phyloP scores from a whole-genome alignment of 2,329 filamentous ascomycete genomes.

The Colletotrichum sansevieriae region DNA sequence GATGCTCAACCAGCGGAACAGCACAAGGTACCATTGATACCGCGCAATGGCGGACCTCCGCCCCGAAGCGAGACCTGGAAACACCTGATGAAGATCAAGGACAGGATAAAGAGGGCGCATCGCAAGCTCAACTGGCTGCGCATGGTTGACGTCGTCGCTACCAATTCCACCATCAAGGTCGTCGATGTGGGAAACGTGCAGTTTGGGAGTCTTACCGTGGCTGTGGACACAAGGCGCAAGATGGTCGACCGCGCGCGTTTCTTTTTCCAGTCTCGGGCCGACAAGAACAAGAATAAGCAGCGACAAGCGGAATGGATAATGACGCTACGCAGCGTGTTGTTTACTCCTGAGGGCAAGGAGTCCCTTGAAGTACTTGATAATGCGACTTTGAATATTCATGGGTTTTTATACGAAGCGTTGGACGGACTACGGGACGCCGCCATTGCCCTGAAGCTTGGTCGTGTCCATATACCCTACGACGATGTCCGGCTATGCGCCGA shows the following conservation, averaged over 20 bases:
- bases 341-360: constrained; percentile 87
- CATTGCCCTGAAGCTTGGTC: constrained; percentile 89
- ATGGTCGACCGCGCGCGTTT: constrained; percentile 91
- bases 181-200: constrained; percentile 87
- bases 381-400: constrained; percentile 89
- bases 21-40: constrained; percentile 42
- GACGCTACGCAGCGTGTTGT: constrained; percentile 85
- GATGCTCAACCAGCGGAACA: constrained; percentile 22
- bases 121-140: constrained; percentile 89
- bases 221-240: constrained; percentile 91
- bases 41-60: constrained; percentile 48
- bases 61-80: constrained; percentile 83
- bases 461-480: constrained; percentile 91
- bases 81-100: constrained; percentile 81
- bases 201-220: constrained; percentile 84
- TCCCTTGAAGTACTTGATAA: constrained; percentile 91
- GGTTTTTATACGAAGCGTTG: constrained; percentile 85
- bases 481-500: constrained; percentile 77
- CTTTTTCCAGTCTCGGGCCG: constrained; percentile 82
- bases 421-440: constrained; percentile 92
- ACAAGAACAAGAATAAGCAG: constrained; percentile 66
- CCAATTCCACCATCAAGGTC: constrained; percentile 81
- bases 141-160: constrained; percentile 89
- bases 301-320: constrained; percentile 94
- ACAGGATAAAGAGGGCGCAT: constrained; percentile 88